These are phyloP conservation scores for Candida wancherniae DNA, from an alignment of 805 yeast genomes.

Conservation along the genomic window DNA sequence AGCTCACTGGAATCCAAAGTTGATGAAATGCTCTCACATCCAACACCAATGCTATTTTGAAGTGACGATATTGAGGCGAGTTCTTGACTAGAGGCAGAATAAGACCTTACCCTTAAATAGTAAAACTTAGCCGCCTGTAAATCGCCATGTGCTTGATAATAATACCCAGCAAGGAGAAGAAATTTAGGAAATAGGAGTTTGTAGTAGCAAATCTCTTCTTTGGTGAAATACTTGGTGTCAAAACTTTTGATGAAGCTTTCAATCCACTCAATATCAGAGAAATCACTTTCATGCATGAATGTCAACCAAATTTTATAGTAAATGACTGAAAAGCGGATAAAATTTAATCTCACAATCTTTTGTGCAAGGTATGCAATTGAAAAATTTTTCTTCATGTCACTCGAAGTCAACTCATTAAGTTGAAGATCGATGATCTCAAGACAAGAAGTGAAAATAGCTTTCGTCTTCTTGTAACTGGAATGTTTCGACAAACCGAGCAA, in stretches of 20 bases:
- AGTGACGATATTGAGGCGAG: slow-evolving; percentile 1
- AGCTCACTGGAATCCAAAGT: slow-evolving; percentile 24
- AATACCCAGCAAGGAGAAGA: slow-evolving; percentile 36
- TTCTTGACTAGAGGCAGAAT: slow-evolving; percentile 6
- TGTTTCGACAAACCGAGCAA: slow-evolving; percentile 33
- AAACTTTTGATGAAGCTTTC: slow-evolving; percentile 33
- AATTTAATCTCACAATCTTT: slow-evolving; percentile 23
- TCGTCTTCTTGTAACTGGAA: slow-evolving; percentile 29
- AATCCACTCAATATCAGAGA: slow-evolving; percentile 19
- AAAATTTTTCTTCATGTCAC: slow-evolving; percentile 3
- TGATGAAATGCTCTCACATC: slow-evolving; percentile 19
- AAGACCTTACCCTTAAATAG: slow-evolving; percentile 32
- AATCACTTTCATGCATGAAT: slow-evolving; percentile 26
- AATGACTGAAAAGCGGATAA: slow-evolving; percentile 18
- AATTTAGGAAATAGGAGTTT: slow-evolving; percentile 33
- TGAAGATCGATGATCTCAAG: slow-evolving; percentile 12
- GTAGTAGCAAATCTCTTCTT: slow-evolving; percentile 36
- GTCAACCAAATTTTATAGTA: slow-evolving; percentile 36
- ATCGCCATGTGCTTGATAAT: slow-evolving; percentile 35
- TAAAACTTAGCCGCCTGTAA: slow-evolving; percentile 36
- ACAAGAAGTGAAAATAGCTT: slow-evolving; percentile 35
- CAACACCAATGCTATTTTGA: slow-evolving; percentile 20
- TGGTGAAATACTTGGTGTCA: slow-evolving; percentile 31
- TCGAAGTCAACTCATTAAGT: slow-evolving; percentile 6
- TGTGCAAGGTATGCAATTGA: slow-evolving; percentile 8